A percentile compares a stretch with the other conserved stretches of the same genome.
Conservation (phyloP, 2,329 filamentous ascomycete genomes). For the Sclerotinia minor region DNA sequence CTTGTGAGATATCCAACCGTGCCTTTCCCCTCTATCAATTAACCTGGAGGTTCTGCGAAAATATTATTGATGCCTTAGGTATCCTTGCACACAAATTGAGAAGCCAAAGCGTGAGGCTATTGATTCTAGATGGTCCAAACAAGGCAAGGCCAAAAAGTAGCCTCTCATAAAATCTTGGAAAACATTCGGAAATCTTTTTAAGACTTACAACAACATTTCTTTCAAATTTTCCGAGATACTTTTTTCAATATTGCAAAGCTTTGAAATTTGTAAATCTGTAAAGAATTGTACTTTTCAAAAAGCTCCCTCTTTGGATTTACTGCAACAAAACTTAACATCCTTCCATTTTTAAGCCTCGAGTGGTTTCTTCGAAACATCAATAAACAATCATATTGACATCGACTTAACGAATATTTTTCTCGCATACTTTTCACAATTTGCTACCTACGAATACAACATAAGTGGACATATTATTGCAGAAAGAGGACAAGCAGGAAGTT, state of each 20-base stretch:
- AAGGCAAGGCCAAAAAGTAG: constrained; percentile 16
- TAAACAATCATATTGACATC: neutral
- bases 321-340: neutral
- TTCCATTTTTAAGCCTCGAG: neutral
- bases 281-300: neutral
- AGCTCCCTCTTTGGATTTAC: neutral
- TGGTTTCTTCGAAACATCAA: neutral
- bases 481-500: neutral
- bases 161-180: neutral
- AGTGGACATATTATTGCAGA: too few species aligned
- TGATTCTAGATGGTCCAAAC: neutral
- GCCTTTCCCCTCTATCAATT: constrained; percentile 2
- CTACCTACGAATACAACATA: neutral
- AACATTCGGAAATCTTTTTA: neutral
- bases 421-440: neutral
- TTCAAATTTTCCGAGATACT: neutral
- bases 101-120: neutral
- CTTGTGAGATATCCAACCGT: neutral
- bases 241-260: neutral
- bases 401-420: neutral
- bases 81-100: neutral
- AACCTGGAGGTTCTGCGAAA: constrained; percentile 9
- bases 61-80: constrained; percentile 10
- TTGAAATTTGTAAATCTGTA: too few species aligned
- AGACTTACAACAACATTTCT: neutral